Evolutionary conservation across 805 yeast genomes (phyloP), one percentile per base, ranked within the genome.

Genomic region (Metschnikowia anglica): DNA sequence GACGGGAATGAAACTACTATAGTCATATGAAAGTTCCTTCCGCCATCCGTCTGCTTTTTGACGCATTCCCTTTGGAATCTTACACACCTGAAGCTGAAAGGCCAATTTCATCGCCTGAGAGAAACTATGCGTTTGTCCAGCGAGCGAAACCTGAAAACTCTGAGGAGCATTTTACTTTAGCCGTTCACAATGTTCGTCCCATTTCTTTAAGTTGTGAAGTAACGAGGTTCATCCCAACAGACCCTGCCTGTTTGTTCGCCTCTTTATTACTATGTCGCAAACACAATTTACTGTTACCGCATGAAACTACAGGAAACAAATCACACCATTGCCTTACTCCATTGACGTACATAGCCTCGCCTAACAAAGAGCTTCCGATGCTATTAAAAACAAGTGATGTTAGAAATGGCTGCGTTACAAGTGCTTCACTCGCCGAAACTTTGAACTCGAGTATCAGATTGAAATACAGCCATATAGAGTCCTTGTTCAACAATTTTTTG

Each of bases 201-300:
- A 34, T 52, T 16, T 56, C 62, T 6, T 7, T 48, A 9, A 44
- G 58, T 2, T 64, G 62, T 5, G 35, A 29, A 3, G n/a, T 17
- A 6, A 29, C 18, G 11, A 59, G 60, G 26, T 53, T 60, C 13
- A 52, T 77, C 1, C 80, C 87, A 1, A 68, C 77, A 0, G 89
- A 83, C 51, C 88, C 88, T 0, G 55, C 73, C 11, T 76, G 85
- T 37, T 58, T 80, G 8, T 65, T 68, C 15, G 63, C 72, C 10
- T 66, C 77, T 35, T 59, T 82, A 18, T 54, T 75, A 0, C 56
- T 81, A 26, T 71, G 79, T 27, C 48, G 64, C 29, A 76, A 74
- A 48, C 73, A 76, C 44, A 47, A 53, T 1, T 55, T 76, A 30
- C 62, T 61, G 29, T 54, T 81, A 21, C 83, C 83, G 1, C 12